Conservation (phyloP, 768 basidiomycete species). For the Termitomyces sp. region DNA sequence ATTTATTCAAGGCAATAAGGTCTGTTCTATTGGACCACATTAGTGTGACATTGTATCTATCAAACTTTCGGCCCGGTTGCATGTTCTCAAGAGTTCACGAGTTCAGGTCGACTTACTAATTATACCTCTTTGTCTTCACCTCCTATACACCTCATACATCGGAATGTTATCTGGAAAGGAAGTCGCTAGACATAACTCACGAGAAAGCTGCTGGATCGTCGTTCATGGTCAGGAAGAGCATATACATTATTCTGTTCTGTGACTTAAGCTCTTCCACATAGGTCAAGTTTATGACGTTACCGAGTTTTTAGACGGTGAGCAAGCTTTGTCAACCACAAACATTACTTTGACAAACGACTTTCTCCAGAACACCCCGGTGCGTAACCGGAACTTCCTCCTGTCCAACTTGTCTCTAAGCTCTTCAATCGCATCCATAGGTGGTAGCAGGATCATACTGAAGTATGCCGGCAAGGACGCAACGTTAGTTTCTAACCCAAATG, state of each 20-base stretch:
- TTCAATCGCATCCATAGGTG: constrained; percentile 39
- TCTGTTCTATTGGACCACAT: too few species aligned
- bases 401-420: neutral
- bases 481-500: constrained; percentile 33
- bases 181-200: constrained; percentile 48
- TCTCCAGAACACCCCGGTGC: constrained; percentile 57
- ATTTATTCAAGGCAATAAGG: too few species aligned
- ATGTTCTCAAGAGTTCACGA: neutral
- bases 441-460: constrained; percentile 79
- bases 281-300: constrained; percentile 78
- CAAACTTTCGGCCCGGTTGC: neutral
- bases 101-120: neutral
- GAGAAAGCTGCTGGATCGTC: constrained; percentile 78
- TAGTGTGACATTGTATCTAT: too few species aligned
- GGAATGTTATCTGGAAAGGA: constrained; percentile 36
- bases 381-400: constrained; percentile 8
- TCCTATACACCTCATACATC: neutral
- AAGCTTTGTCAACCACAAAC: neutral
- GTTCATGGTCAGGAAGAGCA: constrained; percentile 58
- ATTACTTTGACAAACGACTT: neutral
- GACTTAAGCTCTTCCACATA: constrained; percentile 14
- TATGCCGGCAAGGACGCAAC: constrained; percentile 90
- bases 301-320: constrained; percentile 63
- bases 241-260: neutral
- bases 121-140: neutral